phyloP scores from a whole-genome alignment of 2,329 filamentous ascomycete species.

The Verticillium klebahnii region DNA sequence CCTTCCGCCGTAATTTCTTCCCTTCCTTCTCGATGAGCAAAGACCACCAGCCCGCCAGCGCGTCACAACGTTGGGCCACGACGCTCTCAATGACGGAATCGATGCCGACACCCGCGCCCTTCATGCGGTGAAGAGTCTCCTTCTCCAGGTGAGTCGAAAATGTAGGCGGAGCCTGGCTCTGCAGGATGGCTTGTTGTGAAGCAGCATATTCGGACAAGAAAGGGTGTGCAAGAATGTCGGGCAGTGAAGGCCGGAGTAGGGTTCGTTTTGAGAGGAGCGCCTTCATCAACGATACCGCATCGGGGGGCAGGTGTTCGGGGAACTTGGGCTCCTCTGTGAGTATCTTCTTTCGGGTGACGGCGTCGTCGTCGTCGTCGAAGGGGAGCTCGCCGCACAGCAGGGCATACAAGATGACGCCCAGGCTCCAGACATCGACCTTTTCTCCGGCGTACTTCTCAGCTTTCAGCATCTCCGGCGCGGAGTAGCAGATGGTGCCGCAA shows the following conservation, averaged over 20 bases:
- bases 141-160: constrained; percentile 87
- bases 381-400: constrained; percentile 81
- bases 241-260: constrained; percentile 71
- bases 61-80: constrained; percentile 81
- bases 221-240: constrained; percentile 81
- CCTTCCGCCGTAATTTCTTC: constrained; percentile 74
- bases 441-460: constrained; percentile 97
- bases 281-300: constrained; percentile 73
- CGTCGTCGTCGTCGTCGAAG: constrained; percentile 95
- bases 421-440: constrained; percentile 95
- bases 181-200: constrained; percentile 83
- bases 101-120: constrained; percentile 87
- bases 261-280: constrained; percentile 86
- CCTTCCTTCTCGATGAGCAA: constrained; percentile 91
- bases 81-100: constrained; percentile 95
- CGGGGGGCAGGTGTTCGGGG: constrained; percentile 72
- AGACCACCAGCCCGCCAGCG: constrained; percentile 93
- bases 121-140: constrained; percentile 88
- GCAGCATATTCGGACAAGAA: constrained; percentile 86
- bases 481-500: constrained; percentile 96
- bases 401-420: constrained; percentile 81
- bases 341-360: constrained; percentile 78
- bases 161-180: constrained; percentile 71
- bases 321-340: constrained; percentile 81
- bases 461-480: constrained; percentile 96